Evolutionary conservation across 768 basidiomycete genomes (phyloP), one percentile per base, ranked within the genome.

Genomic region (Serendipita sp.): DNA sequence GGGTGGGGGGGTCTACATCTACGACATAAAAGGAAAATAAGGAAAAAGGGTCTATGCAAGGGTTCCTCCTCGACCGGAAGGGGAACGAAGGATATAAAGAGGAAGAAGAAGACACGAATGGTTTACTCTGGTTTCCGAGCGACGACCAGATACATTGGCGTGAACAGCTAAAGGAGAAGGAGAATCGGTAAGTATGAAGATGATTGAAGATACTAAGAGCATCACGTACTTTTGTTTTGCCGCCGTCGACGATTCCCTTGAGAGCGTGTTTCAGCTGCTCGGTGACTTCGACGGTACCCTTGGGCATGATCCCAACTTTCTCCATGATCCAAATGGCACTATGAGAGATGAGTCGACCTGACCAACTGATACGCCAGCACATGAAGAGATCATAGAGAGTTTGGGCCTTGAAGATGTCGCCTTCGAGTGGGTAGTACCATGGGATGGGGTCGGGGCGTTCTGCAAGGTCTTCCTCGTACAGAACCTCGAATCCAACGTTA

Each of bases 371-470:
- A 63, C 94, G 81, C 86, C 87, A 91, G 41, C 90, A 87, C 8
- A 86, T 89, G 68, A 92, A 77, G 68, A 84, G 85, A 73, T 97
- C 96, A 89, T 91, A 96, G 41, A 83, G 71, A 1, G 94, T 97
- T 78, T 99, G 95, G 1, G 91, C 88, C 75, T 97, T 96, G 68
- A 76, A 71, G 67, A 96, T 79, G 74, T 99, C 91, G 67, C 96
- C 95, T 74, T 96, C 93, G 32, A 98, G 80, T 0, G 94, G 93
- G 75, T 97, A 98, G 76, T 94, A 99, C 96, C 96, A 99, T 0
- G 86, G 83, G 44, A 91, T 76, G 10, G 74, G 73, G 69, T 90
- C 91, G 0, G 80, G 77, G 48, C 93, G 87, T 34, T 87, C 88
- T 3, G 95, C 95, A 46, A 99, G 79, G 73, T 99, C 95, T 71